Conservation (phyloP, 495 filamentous ascomycete species). For the Cairneyella variabilis region DNA sequence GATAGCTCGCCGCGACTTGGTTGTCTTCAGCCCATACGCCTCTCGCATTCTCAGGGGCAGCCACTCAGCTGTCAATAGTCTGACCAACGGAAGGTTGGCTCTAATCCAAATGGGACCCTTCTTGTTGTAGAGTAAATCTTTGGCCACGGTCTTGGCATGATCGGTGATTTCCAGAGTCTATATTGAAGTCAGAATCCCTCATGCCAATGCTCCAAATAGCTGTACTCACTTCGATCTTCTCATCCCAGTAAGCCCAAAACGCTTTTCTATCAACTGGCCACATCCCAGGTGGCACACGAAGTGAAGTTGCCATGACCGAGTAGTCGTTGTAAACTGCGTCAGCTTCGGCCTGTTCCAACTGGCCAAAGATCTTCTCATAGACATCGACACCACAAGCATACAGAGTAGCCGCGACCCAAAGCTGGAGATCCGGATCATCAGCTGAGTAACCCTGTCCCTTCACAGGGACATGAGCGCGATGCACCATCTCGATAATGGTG, state of each 20-base stretch:
- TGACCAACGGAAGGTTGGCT: slow-evolving; percentile 1
- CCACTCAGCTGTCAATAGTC: not conserved
- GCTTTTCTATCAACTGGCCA: slow-evolving; percentile 33
- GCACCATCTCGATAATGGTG: slow-evolving; percentile 33
- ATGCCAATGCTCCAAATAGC: too few species aligned
- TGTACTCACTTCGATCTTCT: slow-evolving; percentile 29
- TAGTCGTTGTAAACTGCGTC: slow-evolving; percentile 37
- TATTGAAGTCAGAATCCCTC: too few species aligned
- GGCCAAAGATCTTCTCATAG: slow-evolving; percentile 35
- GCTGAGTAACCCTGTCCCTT: slow-evolving; percentile 17
- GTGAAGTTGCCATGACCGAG: slow-evolving; percentile 32
- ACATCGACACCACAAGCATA: slow-evolving; percentile 34
- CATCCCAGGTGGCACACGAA: slow-evolving; percentile 33
- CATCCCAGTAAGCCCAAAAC: slow-evolving; percentile 42
- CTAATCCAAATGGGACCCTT: slow-evolving; percentile 10
- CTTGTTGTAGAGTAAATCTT: slow-evolving; percentile 30
- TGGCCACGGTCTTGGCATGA: slow-evolving; percentile 31
- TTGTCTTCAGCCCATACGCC: not conserved
- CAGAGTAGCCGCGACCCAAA: slow-evolving; percentile 42
- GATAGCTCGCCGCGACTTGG: not conserved
- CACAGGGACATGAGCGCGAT: slow-evolving; percentile 33
- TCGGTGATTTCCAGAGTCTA: slow-evolving; percentile 28
- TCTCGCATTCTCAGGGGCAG: not conserved
- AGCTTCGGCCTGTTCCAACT: slow-evolving; percentile 15
- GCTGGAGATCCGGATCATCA: slow-evolving; percentile 32